Conservation (phyloP, 176 grass and related monocot species). For the Paspalum notatum region DNA sequence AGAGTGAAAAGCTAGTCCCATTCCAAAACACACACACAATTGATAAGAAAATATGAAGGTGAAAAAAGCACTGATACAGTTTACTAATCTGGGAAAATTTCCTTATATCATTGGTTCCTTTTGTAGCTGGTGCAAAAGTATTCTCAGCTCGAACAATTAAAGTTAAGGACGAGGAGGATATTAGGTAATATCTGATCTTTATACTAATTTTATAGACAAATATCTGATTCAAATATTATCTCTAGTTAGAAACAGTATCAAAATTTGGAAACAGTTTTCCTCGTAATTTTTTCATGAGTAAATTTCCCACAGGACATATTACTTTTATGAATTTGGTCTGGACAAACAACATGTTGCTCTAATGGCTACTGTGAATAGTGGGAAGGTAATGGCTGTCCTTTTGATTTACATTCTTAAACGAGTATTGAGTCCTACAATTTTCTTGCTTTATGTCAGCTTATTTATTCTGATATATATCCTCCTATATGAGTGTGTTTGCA, state of each 20-base stretch:
- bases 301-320: conserved; percentile 73
- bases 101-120: conserved; percentile 33
- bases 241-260: background rate
- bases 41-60: background rate
- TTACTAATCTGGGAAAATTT: conserved; percentile 8
- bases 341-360: conserved; percentile 83
- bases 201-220: conserved; percentile 18
- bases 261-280: conserved; percentile 4
- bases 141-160: conserved; percentile 84
- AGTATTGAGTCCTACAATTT: conserved; percentile 7
- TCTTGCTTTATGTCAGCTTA: background rate
- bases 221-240: background rate
- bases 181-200: conserved; percentile 65
- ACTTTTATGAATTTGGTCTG: conserved; percentile 86
- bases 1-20: conserved; percentile 1
- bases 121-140: conserved; percentile 78
- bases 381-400: conserved; percentile 63
- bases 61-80: background rate
- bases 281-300: conserved; percentile 21
- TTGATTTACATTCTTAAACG: conserved; percentile 24
- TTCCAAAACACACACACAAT: conserved; percentile 4
- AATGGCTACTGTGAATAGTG: conserved; percentile 74
- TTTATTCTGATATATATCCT: conserved; percentile 20
- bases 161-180: conserved; percentile 88
- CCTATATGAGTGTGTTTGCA: conserved; percentile 13